Percentiles rank a stretch among this genome's conserved stretches.
These are phyloP conservation scores for Thuidium tamariscinum DNA, from an alignment of 225 moss, liverwort and hornwort species.

Conservation along the genomic window DNA sequence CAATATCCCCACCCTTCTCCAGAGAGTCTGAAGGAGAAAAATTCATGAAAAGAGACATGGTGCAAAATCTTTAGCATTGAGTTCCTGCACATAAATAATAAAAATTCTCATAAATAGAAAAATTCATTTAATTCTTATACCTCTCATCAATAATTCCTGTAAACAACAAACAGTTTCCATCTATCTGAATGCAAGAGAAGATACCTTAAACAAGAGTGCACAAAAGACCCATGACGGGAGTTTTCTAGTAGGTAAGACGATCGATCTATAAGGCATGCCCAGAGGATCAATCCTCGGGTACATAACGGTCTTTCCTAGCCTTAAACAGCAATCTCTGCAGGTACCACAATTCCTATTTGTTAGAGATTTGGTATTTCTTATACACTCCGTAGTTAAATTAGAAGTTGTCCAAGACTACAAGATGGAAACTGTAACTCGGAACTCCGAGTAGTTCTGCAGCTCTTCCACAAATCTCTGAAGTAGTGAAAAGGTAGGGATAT, in stretches of 20 bases:
- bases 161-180: neutral
- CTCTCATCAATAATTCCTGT: too few relatives aligned
- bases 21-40: neutral
- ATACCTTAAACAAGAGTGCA: neutral
- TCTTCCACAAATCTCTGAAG: neutral
- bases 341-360: neutral
- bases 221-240: neutral
- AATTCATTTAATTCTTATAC: too few relatives aligned
- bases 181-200: neutral
- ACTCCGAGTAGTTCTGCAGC: neutral
- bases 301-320: slow-evolving; percentile 77
- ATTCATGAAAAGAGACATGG: neutral
- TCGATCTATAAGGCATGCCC: neutral
- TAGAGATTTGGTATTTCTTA: neutral
- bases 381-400: neutral
- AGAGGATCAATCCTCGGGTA: slow-evolving; percentile 63
- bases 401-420: neutral
- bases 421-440: neutral
- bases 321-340: slow-evolving; percentile 87
- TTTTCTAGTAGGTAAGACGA: neutral
- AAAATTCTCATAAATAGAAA: too few relatives aligned
- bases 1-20: neutral
- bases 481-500: neutral
- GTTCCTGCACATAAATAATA: neutral
- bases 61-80: neutral